Percentiles rank a stretch among this genome's conserved stretches.
phyloP scores from a whole-genome alignment of 495 filamentous ascomycete species.

The Letharia columbiana region DNA sequence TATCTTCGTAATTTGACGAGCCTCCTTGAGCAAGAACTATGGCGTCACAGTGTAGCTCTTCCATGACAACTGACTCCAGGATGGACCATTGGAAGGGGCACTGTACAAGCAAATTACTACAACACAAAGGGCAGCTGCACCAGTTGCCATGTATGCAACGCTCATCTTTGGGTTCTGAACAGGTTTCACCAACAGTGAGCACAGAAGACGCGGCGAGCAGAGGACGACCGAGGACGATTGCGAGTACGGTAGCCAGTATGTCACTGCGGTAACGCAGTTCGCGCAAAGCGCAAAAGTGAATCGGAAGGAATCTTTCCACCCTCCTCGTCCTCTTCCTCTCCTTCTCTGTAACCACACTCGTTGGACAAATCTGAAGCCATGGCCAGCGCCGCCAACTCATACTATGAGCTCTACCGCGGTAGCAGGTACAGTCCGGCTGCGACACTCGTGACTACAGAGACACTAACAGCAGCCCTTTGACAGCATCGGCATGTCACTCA shows the following conservation, averaged over 20 bases:
- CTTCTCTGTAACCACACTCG: not conserved
- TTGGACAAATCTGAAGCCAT: slow-evolving; percentile 8
- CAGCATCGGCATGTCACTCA: slow-evolving; percentile 85
- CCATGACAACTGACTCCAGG: no score
- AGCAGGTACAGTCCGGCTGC: slow-evolving; percentile 62
- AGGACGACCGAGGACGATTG: not conserved
- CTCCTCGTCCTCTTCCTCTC: not conserved
- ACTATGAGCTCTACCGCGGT: slow-evolving; percentile 95
- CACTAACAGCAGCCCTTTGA: slow-evolving; percentile 23
- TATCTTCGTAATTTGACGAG: no score
- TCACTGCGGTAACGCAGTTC: not conserved
- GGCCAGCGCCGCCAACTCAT: slow-evolving; percentile 33
- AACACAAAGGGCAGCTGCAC: no score
- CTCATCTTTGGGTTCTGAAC: no score
- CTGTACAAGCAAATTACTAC: no score
- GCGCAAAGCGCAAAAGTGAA: not conserved
- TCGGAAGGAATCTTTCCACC: not conserved
- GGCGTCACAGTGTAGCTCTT: no score
- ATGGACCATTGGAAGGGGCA: no score
- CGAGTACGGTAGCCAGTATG: not conserved
- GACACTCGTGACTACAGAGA: no score
- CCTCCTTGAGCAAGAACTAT: no score
- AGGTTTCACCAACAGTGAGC: not conserved
- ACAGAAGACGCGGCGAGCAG: not conserved
- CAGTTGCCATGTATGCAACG: no score